These are phyloP conservation scores for Hypocrella siamensis DNA, from an alignment of 2,329 filamentous ascomycete species.

Conservation along the genomic window DNA sequence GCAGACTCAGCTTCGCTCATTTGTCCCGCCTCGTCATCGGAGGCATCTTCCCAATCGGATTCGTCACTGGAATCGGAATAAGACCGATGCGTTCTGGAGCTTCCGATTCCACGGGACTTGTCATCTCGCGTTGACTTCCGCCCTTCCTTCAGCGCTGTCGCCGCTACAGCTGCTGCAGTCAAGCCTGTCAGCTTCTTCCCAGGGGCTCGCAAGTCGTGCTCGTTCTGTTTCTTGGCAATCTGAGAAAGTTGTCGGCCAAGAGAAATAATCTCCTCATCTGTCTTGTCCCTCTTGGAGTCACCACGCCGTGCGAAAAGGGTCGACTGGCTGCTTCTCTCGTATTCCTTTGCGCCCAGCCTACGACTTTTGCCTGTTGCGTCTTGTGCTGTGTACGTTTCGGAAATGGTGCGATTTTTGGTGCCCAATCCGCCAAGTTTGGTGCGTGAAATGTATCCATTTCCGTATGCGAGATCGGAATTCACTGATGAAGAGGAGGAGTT, in stretches of 20 bases:
- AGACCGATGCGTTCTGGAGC: constrained; percentile 21
- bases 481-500: constrained; percentile 54
- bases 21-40: constrained; percentile 22
- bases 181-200: constrained; percentile 14
- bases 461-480: constrained; percentile 54
- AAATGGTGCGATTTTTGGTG: constrained; percentile 1
- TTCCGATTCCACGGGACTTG: constrained; percentile 20
- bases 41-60: constrained; percentile 41
- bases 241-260: constrained; percentile 38
- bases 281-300: constrained; percentile 18
- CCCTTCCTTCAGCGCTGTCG: constrained; percentile 25
- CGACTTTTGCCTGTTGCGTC: neutral
- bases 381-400: constrained; percentile 1
- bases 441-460: constrained; percentile 38
- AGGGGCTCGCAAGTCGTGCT: constrained; percentile 27
- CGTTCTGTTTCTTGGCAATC: constrained; percentile 34
- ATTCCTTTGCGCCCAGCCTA: neutral
- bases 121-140: too few species aligned
- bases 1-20: constrained; percentile 24
- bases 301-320: neutral
- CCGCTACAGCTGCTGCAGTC: constrained; percentile 22
- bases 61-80: constrained; percentile 15
- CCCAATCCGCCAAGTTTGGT: constrained; percentile 13
- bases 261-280: constrained; percentile 41
- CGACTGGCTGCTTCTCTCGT: constrained; percentile 1